Evolutionary conservation across 768 basidiomycete species (phyloP).

Genomic region (Myochromella boudieri): DNA sequence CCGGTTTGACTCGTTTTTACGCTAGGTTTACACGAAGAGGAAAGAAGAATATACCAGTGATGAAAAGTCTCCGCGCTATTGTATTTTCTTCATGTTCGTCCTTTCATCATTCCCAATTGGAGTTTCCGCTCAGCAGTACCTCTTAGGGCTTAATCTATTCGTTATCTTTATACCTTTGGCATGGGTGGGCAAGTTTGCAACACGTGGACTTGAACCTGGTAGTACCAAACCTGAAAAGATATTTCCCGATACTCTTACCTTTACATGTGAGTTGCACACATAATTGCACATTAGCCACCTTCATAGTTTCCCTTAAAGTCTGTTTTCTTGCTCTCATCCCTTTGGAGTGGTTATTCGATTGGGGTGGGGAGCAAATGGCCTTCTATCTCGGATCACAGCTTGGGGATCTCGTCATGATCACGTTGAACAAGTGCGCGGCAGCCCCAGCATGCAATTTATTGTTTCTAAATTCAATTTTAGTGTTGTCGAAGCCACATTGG

Average conservation of each 20-base stretch:
- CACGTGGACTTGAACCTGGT: slow-evolving; percentile 8
- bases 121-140: neutral
- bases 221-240: too few relatives aligned
- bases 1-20: slow-evolving; percentile 33
- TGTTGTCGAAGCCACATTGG: slow-evolving; percentile 69
- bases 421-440: slow-evolving; percentile 21
- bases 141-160: slow-evolving; percentile 59
- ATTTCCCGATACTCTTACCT: slow-evolving; percentile 39
- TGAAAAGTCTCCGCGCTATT: slow-evolving; percentile 44
- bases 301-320: slow-evolving; percentile 34
- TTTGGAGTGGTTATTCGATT: slow-evolving; percentile 66
- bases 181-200: slow-evolving; percentile 55
- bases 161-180: slow-evolving; percentile 58
- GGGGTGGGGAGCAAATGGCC: slow-evolving; percentile 55
- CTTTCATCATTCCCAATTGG: neutral
- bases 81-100: slow-evolving; percentile 51
- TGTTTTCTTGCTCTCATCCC: slow-evolving; percentile 67
- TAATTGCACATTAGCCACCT: neutral
- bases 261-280: slow-evolving; percentile 25
- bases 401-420: slow-evolving; percentile 58
- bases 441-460: neutral
- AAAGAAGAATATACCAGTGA: slow-evolving; percentile 41
- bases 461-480: slow-evolving; percentile 29
- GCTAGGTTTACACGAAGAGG: slow-evolving; percentile 47
- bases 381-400: slow-evolving; percentile 60